These are phyloP conservation scores for Penicillium daleae DNA, from an alignment of 495 filamentous ascomycete genomes.

Conservation along the genomic window DNA sequence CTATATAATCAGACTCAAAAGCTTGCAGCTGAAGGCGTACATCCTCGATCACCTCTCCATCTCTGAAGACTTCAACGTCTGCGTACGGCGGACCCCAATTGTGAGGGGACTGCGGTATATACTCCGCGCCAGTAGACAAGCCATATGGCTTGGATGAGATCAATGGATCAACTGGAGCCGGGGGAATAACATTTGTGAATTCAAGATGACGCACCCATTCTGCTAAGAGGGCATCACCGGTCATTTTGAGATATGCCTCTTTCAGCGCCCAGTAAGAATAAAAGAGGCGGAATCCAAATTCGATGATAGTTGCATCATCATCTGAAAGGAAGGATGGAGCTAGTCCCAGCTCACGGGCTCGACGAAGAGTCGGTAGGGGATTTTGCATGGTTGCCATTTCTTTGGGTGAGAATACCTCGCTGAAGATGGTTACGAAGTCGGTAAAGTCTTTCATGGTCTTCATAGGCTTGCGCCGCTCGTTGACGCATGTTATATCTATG, in stretches of 20 bases:
- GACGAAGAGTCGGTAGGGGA: slow-evolving; percentile 31
- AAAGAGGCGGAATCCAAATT: slow-evolving; percentile 71
- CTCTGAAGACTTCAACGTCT: slow-evolving; percentile 56
- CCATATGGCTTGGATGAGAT: slow-evolving; percentile 12
- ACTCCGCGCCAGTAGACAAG: not conserved
- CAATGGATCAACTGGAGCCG: slow-evolving; percentile 38
- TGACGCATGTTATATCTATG: slow-evolving; percentile 74
- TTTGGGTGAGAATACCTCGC: slow-evolving; percentile 69
- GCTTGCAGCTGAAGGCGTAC: slow-evolving; percentile 64
- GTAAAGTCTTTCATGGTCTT: slow-evolving; percentile 58
- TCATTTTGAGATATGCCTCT: slow-evolving; percentile 94
- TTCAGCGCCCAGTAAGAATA: slow-evolving; percentile 89
- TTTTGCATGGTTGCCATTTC: slow-evolving; percentile 64
- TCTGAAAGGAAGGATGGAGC: slow-evolving; percentile 12
- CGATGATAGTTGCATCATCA: slow-evolving; percentile 30
- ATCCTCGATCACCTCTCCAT: slow-evolving; percentile 51
- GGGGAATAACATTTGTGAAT: slow-evolving; percentile 66
- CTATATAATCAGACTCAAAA: slow-evolving; percentile 64
- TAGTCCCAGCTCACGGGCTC: slow-evolving; percentile 31
- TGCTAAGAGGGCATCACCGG: slow-evolving; percentile 83
- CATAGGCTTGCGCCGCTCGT: slow-evolving; percentile 61
- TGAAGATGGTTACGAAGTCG: slow-evolving; percentile 75
- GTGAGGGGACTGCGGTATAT: slow-evolving; percentile 25
- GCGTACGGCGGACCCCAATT: slow-evolving; percentile 56
- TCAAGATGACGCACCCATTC: slow-evolving; percentile 73